Conservation (phyloP, 192 early-diverging fungal genomes). For the Thamnidium elegans region DNA sequence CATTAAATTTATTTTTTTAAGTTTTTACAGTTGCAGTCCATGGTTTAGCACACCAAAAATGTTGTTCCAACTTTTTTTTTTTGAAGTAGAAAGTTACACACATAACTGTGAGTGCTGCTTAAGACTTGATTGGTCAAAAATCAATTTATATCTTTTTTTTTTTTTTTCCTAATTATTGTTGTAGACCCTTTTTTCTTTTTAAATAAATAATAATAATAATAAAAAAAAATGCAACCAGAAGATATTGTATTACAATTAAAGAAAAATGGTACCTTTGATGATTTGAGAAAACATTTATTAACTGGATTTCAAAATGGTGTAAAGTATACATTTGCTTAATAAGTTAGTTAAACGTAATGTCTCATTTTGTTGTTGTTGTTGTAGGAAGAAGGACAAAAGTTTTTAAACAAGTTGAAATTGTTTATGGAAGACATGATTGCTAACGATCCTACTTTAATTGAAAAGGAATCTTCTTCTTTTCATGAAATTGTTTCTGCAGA, state of each 20-base stretch:
- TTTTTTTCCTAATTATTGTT: too few relatives aligned
- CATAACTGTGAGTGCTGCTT: too few relatives aligned
- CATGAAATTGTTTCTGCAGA: slow-evolving; percentile 12
- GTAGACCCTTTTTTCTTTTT: too few relatives aligned
- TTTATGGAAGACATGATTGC: slow-evolving; percentile 21
- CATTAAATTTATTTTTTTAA: too few relatives aligned
- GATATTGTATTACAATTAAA: slow-evolving; percentile 28
- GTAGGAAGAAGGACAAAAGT: slow-evolving; percentile 13
- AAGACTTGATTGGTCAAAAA: too few relatives aligned
- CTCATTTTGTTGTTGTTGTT: too few relatives aligned
- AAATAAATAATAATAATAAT: too few relatives aligned
- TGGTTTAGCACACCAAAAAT: too few relatives aligned
- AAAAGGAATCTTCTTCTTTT: slow-evolving; percentile 12
- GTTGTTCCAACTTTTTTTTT: too few relatives aligned
- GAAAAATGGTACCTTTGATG: slow-evolving; percentile 30
- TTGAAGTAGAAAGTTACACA: too few relatives aligned
- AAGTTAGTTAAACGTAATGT: not conserved
- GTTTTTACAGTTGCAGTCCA: too few relatives aligned
- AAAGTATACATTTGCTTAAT: not conserved
- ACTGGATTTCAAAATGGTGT: slow-evolving; percentile 25
- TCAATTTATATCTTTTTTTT: too few relatives aligned
- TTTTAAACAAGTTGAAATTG: slow-evolving; percentile 4
- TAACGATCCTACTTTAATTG: slow-evolving; percentile 13
- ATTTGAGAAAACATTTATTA: slow-evolving; percentile 20
- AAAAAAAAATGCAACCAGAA: slow-evolving; percentile 25